A percentile compares a stretch with the other conserved stretches of the same genome.
phyloP scores from a whole-genome alignment of 2,329 filamentous ascomycete species.

The Neonectria neomacrospora region DNA sequence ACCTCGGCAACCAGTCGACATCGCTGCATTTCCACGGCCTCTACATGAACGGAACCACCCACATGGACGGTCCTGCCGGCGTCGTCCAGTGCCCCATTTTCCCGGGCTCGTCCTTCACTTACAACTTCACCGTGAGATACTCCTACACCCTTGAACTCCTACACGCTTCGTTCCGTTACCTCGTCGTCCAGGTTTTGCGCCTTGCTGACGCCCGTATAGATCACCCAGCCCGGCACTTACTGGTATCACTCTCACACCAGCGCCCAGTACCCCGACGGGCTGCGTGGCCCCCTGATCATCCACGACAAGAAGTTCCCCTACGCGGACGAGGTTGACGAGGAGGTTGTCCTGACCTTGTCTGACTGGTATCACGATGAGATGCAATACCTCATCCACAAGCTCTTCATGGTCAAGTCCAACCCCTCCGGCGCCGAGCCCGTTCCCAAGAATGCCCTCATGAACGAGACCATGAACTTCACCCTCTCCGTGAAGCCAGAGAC shows the following conservation, averaged over 20 bases:
- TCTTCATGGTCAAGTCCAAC: conserved; percentile 67
- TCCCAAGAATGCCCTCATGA: conserved; percentile 75
- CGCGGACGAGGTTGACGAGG: conserved; percentile 67
- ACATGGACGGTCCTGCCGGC: conserved; percentile 77
- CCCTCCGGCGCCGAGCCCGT: conserved; percentile 72
- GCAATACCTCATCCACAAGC: conserved; percentile 56
- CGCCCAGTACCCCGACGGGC: conserved; percentile 77
- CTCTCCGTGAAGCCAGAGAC: conserved; percentile 72
- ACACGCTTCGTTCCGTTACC: neutral
- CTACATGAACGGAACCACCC: conserved; percentile 71
- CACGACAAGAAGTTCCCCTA: conserved; percentile 72
- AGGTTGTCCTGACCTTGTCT: conserved; percentile 72
- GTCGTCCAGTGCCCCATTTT: conserved; percentile 75
- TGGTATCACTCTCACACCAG: conserved; percentile 81
- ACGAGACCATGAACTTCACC: conserved; percentile 72
- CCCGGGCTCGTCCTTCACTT: conserved; percentile 72
- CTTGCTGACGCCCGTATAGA: conserved; percentile 48
- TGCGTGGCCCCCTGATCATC: conserved; percentile 72
- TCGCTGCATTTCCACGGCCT: conserved; percentile 78
- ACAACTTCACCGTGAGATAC: conserved; percentile 71
- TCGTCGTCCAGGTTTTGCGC: neutral
- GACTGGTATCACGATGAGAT: conserved; percentile 77
- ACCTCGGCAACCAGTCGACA: conserved; percentile 70
- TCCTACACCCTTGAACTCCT: neutral
- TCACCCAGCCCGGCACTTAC: conserved; percentile 76